Evolutionary conservation across 2,329 filamentous ascomycete species (phyloP), one percentile per base, ranked within the genome.

Genomic region (Cordyceps militaris): DNA sequence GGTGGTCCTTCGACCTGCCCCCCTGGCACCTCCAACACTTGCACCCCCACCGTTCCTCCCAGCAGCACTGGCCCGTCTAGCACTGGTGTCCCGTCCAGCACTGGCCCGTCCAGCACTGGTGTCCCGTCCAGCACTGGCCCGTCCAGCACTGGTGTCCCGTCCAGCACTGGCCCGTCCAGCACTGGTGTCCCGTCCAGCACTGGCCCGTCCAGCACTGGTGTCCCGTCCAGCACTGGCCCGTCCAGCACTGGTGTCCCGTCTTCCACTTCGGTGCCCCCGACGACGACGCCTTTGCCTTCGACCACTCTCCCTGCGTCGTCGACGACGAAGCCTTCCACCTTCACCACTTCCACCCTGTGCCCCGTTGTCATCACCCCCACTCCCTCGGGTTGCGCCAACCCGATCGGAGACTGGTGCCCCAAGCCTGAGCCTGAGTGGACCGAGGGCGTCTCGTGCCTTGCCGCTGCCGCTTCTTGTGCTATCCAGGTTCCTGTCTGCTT

Each of bases 321-420:
- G 2, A 58, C 56, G 2, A 52, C 49, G 3, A 52, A 38, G 47
- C 56, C 56, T 16, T 46, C 48, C 3, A 53, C 48, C 6, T 52
- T 58, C 48, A 53, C 48, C 6, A 58, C 56, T 8, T 53, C 56
- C 3, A 52, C 56, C 21, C 38, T 58, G 14, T 58, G 56, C 56
- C 47, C 48, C 19, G 34, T 47, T 16, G 44, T 40, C 11, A 32
- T 51, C 21, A 51, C 55, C 5, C 26, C 30, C 42, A 36, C 28
- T 21, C 38, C 38, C 2, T 21, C 48, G n/a, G 13, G n/a, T 6
- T 58, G 56, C 40, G n/a, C 38, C 23, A 43, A 51, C 38, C n/a
- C 38, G 40, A n/a, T 52, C 14, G 56, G 56, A 28, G 30, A 52
- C 40, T 58, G 56, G 56, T 58, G 56, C 40, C 47, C 56, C 11